These are phyloP conservation scores for Hanseniaspora gamundiae DNA, from an alignment of 1,139 yeast species.

Conservation along the genomic window DNA sequence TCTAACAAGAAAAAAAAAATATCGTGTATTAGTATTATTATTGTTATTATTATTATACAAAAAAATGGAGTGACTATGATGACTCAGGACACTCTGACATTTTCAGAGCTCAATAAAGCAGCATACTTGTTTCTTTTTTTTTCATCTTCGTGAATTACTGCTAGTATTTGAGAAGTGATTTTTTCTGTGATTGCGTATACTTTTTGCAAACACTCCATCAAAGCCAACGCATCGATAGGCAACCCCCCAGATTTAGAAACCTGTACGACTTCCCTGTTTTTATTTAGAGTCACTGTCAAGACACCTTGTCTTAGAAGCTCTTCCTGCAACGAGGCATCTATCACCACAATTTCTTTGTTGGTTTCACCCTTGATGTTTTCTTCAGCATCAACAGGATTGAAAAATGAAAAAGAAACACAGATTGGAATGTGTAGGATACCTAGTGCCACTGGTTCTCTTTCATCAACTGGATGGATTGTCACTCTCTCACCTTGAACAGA, in stretches of 20 bases:
- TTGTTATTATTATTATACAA: too few species aligned
- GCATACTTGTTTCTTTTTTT: constrained; percentile 24
- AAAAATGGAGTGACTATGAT: background rate
- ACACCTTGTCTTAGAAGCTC: constrained; percentile 69
- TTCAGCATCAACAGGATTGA: constrained; percentile 51
- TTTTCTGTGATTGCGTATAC: constrained; percentile 54
- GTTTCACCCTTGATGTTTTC: constrained; percentile 57
- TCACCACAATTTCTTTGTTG: constrained; percentile 46
- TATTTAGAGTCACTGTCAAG: constrained; percentile 75
- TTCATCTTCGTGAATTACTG: constrained; percentile 45
- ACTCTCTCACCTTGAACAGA: constrained; percentile 61
- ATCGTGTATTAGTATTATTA: too few species aligned
- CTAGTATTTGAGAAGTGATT: constrained; percentile 53
- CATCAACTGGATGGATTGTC: constrained; percentile 57
- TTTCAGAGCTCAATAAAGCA: constrained; percentile 22
- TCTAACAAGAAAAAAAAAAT: too few species aligned
- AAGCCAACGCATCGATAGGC: constrained; percentile 60
- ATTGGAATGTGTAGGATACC: constrained; percentile 83
- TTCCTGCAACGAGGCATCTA: constrained; percentile 72
- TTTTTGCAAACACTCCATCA: constrained; percentile 56
- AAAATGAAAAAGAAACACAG: constrained; percentile 82
- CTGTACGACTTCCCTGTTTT: constrained; percentile 84
- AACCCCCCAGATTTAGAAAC: constrained; percentile 84
- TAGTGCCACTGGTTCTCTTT: constrained; percentile 77
- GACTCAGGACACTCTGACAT: constrained; percentile 15